Conservation (phyloP, 2,329 filamentous ascomycete genomes). For the Hymenoscyphus infarciens region DNA sequence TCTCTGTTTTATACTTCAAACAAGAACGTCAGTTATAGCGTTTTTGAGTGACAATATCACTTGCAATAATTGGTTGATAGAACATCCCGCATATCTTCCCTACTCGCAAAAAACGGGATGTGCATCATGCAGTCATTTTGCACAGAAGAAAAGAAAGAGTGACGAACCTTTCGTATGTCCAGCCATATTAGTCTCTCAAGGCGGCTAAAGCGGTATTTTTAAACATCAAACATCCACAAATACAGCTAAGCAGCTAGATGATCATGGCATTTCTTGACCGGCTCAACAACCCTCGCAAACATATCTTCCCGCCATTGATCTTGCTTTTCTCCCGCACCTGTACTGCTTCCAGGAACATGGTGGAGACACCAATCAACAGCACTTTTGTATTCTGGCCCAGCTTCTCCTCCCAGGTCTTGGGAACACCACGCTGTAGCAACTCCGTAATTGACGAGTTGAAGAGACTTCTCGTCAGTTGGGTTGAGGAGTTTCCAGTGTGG, state of each 20-base stretch:
- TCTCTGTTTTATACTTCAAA: too few relatives aligned
- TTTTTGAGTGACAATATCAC: too few relatives aligned
- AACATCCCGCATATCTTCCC: too few relatives aligned
- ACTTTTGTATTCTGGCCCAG: constrained; percentile 16
- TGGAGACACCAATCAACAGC: constrained; percentile 20
- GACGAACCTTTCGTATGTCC: not conserved
- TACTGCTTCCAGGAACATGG: constrained; percentile 9
- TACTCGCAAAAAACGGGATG: not conserved
- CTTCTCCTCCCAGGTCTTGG: constrained; percentile 15
- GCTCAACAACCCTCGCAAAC: constrained; percentile 22
- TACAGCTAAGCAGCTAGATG: constrained; percentile 4
- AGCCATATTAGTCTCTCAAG: not conserved
- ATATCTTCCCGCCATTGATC: constrained; percentile 21
- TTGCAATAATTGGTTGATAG: too few relatives aligned
- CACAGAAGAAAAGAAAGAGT: not conserved
- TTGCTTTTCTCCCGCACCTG: constrained; percentile 9
- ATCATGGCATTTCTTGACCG: constrained; percentile 19
- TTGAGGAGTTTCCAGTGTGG: constrained; percentile 1
- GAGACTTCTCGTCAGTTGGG: not conserved
- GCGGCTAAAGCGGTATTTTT: not conserved
- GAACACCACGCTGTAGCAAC: constrained; percentile 12
- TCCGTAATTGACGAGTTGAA: constrained; percentile 9
- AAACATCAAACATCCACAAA: not conserved
- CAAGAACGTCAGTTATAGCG: too few relatives aligned
- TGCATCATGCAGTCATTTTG: not conserved